Base-by-base conservation (phyloP, 345 rosid species). In the Passiflora organensis region DNA sequence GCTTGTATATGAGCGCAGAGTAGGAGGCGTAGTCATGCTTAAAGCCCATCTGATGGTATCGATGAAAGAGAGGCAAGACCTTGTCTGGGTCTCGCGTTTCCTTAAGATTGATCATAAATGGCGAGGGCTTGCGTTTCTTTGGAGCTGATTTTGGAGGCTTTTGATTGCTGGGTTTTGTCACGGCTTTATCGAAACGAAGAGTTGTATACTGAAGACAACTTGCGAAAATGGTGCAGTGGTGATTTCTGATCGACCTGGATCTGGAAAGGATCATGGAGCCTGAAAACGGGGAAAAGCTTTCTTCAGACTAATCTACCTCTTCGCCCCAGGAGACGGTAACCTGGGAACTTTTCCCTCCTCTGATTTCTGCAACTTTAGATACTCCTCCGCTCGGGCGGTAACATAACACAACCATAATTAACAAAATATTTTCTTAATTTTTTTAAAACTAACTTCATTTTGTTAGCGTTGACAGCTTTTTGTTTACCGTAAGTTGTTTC, bases 1-100 rank as follows among this genome's bases (percentile, higher is more conserved):
- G 86, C 70, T 79, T 86, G 78, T 85, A 88, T 18, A 84, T 55
- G 47, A 91, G 84, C 32, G 93, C 79, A 48, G 96, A 76, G 54
- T 82, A 81, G 5, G 98, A 88, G 63, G 98, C 81, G 73, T 84
- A 91, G 51, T 84, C 86, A 16, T 86, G 96, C 16, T 72, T 73
- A 54, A 74, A 80, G 21, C 95, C 98, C 74, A 49, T 71, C 52
- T 70, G 58, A 18, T 67, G 79, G 65, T 78, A 70, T 17, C 71
- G 75, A 23, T 82, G 67, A 66, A 85, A 88, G 65, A 91, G 88
- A 53, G 88, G 70, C 45, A 88, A 48, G 0, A 95, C 97, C 55
- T 84, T 78, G 21, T 76, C 81, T 16, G 96, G 69, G 67, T 78
- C 74, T 15, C 53, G 64, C 13, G 63, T 59, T 47, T 72, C 79